Percentiles rank a stretch among this genome's conserved stretches.
These are phyloP conservation scores for Pythium utonaiense DNA, from an alignment of 352 stramenopile species.

Conservation along the genomic window DNA sequence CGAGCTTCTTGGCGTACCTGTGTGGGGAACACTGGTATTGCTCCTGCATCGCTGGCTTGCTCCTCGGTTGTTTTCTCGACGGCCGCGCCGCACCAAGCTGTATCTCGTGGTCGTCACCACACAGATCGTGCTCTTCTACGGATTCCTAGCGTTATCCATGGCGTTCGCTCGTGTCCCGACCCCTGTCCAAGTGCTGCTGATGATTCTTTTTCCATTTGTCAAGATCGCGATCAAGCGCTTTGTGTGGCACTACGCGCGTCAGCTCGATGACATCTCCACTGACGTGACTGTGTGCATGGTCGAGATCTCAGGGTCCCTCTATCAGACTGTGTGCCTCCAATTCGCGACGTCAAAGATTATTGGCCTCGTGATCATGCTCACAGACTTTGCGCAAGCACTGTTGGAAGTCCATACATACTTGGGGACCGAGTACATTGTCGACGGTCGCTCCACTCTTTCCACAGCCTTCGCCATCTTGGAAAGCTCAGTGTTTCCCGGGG, in stretches of 20 bases:
- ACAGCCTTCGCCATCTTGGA: conserved; percentile 19
- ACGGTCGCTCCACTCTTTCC: conserved; percentile 6
- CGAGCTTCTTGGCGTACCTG: conserved; percentile 10
- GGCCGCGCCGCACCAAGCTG: not conserved
- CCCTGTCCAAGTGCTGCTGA: not conserved
- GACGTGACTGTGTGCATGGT: conserved; percentile 19
- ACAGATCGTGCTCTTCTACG: conserved; percentile 13
- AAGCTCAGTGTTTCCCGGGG: conserved; percentile 11
- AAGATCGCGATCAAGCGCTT: conserved; percentile 11
- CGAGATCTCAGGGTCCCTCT: conserved; percentile 17
- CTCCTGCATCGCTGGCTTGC: conserved; percentile 1
- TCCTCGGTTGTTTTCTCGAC: not conserved
- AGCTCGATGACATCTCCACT: conserved; percentile 17
- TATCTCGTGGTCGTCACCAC: conserved; percentile 6
- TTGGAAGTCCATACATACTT: conserved; percentile 16
- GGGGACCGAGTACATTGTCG: conserved; percentile 10
- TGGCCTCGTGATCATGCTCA: conserved; percentile 9
- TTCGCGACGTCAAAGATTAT: conserved; percentile 6
- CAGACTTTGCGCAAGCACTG: conserved; percentile 15
- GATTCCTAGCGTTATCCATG: conserved; percentile 5
- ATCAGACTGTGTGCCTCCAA: conserved; percentile 17
- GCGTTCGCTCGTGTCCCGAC: not conserved
- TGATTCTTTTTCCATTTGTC: conserved; percentile 7
- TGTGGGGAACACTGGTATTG: not conserved
- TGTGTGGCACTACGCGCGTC: conserved; percentile 9